phyloP scores from a whole-genome alignment of 2,329 filamentous ascomycete species.

The Pseudogymnoascus sp. region DNA sequence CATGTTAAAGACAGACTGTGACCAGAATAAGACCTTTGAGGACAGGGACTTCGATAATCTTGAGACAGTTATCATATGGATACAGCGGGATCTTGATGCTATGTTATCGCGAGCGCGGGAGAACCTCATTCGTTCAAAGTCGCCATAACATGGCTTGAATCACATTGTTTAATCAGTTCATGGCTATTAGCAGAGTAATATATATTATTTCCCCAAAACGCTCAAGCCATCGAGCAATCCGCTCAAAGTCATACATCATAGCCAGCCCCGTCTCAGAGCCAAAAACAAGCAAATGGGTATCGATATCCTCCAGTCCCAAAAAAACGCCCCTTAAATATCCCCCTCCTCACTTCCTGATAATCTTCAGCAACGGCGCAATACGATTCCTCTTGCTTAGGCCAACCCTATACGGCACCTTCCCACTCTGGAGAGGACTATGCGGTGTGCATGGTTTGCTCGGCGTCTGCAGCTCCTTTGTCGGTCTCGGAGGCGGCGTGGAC shows the following conservation, averaged over 20 bases:
- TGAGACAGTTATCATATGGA: not conserved
- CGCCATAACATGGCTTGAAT: not conserved
- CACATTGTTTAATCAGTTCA: not conserved
- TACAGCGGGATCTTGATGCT: not conserved
- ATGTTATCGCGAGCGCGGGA: no score
- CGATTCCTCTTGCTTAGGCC: constrained; percentile 41
- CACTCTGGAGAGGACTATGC: constrained; percentile 15
- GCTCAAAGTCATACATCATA: not conserved
- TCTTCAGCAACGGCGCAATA: constrained; percentile 40
- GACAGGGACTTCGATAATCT: not conserved
- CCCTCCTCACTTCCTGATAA: constrained; percentile 35
- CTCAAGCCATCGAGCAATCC: not conserved
- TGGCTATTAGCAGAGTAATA: not conserved
- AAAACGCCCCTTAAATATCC: not conserved
- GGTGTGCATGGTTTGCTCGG: constrained; percentile 12
- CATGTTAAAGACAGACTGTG: not conserved
- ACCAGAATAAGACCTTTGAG: not conserved
- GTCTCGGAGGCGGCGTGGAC: not conserved
- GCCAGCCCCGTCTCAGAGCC: not conserved
- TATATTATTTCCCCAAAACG: not conserved
- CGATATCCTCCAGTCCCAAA: not conserved
- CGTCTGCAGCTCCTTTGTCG: constrained; percentile 16
- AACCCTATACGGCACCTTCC: constrained; percentile 38
- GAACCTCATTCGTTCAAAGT: constrained; percentile 20
- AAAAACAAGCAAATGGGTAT: constrained; percentile 13